Evolutionary conservation across 805 yeast species (phyloP).

Genomic region (Priceomyces fermenticarens): DNA sequence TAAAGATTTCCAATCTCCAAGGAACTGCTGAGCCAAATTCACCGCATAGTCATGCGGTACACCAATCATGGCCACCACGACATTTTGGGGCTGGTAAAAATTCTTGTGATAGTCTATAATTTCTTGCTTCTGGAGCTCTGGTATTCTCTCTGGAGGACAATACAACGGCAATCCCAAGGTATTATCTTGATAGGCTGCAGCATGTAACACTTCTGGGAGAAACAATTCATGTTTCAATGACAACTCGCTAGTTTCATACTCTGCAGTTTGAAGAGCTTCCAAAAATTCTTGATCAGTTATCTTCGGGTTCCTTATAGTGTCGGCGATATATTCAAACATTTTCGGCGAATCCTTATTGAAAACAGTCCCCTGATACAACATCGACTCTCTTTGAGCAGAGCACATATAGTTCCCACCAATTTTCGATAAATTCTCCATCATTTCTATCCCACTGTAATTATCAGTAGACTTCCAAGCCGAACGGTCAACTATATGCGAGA

Average conservation of each 20-base stretch:
- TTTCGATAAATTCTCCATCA: conserved; percentile 71
- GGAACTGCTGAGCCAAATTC: conserved; percentile 55
- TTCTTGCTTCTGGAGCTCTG: conserved; percentile 49
- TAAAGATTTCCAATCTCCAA: conserved; percentile 54
- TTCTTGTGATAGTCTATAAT: conserved; percentile 58
- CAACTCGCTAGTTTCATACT: conserved; percentile 80
- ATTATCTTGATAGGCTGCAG: conserved; percentile 67
- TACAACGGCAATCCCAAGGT: conserved; percentile 85
- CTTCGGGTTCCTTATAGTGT: conserved; percentile 72
- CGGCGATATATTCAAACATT: conserved; percentile 74
- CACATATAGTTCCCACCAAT: conserved; percentile 95
- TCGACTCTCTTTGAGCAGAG: conserved; percentile 85
- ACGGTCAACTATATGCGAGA: conserved; percentile 81
- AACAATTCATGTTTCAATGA: conserved; percentile 79
- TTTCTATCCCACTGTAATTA: conserved; percentile 55
- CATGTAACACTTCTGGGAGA: conserved; percentile 87
- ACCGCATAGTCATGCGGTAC: conserved; percentile 69
- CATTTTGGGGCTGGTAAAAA: conserved; percentile 74
- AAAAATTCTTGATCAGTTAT: conserved; percentile 66
- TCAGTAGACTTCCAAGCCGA: conserved; percentile 77
- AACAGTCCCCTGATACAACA: conserved; percentile 92
- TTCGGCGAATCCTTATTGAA: conserved; percentile 79
- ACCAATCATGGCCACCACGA: conserved; percentile 87
- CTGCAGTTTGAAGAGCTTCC: conserved; percentile 70
- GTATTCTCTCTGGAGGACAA: conserved; percentile 71